A percentile compares a stretch with the other conserved stretches of the same genome.
phyloP scores from a whole-genome alignment of 495 filamentous ascomycete genomes.

The Letharia lupina region DNA sequence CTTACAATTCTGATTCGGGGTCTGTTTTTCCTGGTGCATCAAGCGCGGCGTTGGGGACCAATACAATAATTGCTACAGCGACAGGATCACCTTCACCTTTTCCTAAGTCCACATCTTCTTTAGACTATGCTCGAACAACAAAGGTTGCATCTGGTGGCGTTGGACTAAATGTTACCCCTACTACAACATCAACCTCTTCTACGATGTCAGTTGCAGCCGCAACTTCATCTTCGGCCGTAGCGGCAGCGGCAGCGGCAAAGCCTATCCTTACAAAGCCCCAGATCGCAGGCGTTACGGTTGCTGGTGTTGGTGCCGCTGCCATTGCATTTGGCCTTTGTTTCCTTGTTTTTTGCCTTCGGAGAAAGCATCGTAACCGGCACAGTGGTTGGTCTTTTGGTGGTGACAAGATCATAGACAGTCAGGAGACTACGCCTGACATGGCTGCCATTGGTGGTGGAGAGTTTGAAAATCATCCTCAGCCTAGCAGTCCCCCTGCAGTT shows the following conservation, averaged over 20 bases:
- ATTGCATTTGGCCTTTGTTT: slow-evolving; percentile 22
- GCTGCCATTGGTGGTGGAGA: slow-evolving; percentile 7
- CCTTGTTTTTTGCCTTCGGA: slow-evolving; percentile 20
- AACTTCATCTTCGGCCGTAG: slow-evolving; percentile 8
- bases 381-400: slow-evolving; percentile 25
- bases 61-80: slow-evolving; percentile 3
- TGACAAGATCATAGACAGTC: slow-evolving; percentile 19
- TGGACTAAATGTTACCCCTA: neutral
- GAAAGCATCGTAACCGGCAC: slow-evolving; percentile 11
- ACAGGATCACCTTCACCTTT: neutral
- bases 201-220: slow-evolving; percentile 12
- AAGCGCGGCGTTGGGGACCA: slow-evolving; percentile 12
- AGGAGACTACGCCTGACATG: slow-evolving; percentile 20
- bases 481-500: neutral
- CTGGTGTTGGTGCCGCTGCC: slow-evolving; percentile 21
- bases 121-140: neutral
- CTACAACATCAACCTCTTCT: slow-evolving; percentile 5
- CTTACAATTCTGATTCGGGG: neutral
- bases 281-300: slow-evolving; percentile 25
- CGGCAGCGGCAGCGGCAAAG: slow-evolving; percentile 2
- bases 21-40: slow-evolving; percentile 13
- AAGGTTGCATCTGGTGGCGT: slow-evolving; percentile 5
- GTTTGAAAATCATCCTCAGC: slow-evolving; percentile 15
- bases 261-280: slow-evolving; percentile 23
- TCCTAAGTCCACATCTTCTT: neutral